These are phyloP conservation scores for Paraphysoderma sedebokerense DNA, from an alignment of 371 early-diverging fungal species.

Conservation along the genomic window DNA sequence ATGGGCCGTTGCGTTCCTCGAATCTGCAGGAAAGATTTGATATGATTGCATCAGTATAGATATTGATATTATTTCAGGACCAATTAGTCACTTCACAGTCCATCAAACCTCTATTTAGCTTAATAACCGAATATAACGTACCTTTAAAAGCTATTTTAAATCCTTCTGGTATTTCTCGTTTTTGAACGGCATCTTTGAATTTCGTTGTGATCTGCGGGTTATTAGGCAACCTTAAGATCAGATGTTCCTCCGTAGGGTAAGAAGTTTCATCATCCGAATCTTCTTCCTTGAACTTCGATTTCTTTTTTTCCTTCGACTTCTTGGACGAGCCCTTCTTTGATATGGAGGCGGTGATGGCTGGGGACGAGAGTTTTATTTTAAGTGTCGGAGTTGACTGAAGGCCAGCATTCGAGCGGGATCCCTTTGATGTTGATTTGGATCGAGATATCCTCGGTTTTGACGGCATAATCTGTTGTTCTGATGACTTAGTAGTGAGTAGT, in stretches of 20 bases:
- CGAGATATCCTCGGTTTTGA: too few relatives aligned
- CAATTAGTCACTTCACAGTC: neutral
- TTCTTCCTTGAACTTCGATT: too few relatives aligned
- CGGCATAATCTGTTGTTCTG: too few relatives aligned
- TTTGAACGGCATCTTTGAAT: conserved; percentile 44
- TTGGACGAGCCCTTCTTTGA: too few relatives aligned
- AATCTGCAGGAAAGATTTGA: too few relatives aligned
- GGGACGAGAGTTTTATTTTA: too few relatives aligned
- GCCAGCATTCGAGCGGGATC: too few relatives aligned
- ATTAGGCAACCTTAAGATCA: conserved; percentile 60
- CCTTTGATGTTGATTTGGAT: too few relatives aligned
- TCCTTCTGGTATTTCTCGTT: conserved; percentile 47
- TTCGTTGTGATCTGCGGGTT: conserved; percentile 30
- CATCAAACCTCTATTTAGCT: neutral
- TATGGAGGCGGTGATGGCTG: too few relatives aligned
- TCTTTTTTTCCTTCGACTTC: too few relatives aligned
- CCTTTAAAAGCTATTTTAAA: conserved; percentile 43
- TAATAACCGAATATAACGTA: conserved; percentile 5
- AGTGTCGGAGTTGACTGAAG: too few relatives aligned
- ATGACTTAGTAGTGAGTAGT: too few relatives aligned
- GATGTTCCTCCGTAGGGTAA: conserved; percentile 49
- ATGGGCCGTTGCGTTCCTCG: conserved; percentile 53
- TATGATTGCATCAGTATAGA: neutral
- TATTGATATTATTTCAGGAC: neutral
- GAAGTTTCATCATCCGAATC: conserved; percentile 46